Base-by-base conservation (phyloP, 352 stramenopile species). In the Pythium apleroticum region DNA sequence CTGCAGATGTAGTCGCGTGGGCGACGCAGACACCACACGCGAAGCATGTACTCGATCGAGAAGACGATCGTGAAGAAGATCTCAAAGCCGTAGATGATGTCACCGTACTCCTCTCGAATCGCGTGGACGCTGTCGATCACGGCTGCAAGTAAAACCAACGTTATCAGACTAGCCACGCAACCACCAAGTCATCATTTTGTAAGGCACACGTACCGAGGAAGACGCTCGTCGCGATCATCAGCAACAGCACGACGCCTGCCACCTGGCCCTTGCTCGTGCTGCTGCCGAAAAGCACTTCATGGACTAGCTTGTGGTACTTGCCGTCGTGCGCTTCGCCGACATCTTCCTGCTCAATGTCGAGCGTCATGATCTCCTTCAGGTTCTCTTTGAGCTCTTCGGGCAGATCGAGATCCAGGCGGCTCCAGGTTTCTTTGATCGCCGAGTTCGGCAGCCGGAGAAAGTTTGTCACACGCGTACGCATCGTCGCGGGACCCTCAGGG, bases 51-150 rank as follows among this genome's bases (percentile, higher is more conserved):
- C 69, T 95, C 86, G 58, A 91, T 74, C 8, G 84, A 83, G 58
- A 95, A 95, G 11, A 91, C 61, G 54, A 91, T 52, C 15, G 86
- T 93, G 66, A 95, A 95, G 46, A 88, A 82, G 33, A 90, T 73
- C 58, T 95, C 86, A 30, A 68, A 60, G 25, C 60, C 68, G 56
- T 78, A 70, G 63, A 82, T 72, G n/a, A 71, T 69, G 28, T 75
- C 57, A 11, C 78, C 71, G 50, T 80, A 76, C 20, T 75, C 62
- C 12, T 24, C 33, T 2, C 81, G 78, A 41, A 90, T 87, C 31
- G 80, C 66, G 45, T 86, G 73, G 28, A 90, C 81, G 65, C 81
- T 90, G 56, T 89, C 81, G 67, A 90, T 75, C 53, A 87, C 81
- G 56, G 78, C 79, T 86, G 37, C 11, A 59, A 19, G 6, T 31